Evolutionary conservation across 768 basidiomycete species (phyloP).

Genomic region (Amylocystis lapponica): DNA sequence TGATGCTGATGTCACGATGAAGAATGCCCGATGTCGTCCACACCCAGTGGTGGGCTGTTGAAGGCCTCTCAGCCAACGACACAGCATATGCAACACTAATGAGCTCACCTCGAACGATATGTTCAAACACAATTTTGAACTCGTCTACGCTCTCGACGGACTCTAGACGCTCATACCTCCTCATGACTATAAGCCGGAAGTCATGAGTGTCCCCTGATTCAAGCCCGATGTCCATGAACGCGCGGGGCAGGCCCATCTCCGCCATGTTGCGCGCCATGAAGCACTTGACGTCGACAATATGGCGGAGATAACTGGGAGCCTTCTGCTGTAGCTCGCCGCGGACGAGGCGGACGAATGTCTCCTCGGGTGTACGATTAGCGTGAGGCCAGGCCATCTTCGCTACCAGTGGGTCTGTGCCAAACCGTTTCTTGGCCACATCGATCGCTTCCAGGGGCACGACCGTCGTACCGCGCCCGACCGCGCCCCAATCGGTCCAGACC

Average conservation of each 20-base stretch:
- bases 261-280: conserved; percentile 1
- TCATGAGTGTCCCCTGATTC: conserved; percentile 8
- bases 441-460: background rate
- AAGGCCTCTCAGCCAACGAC: too few species aligned
- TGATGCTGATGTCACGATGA: conserved; percentile 28
- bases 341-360: background rate
- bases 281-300: conserved; percentile 5
- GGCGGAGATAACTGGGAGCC: background rate
- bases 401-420: background rate
- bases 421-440: background rate
- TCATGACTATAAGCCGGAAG: conserved; percentile 15
- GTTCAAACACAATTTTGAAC: conserved; percentile 24
- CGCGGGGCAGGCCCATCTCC: conserved; percentile 10
- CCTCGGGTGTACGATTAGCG: background rate
- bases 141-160: conserved; percentile 16
- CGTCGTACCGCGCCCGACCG: background rate
- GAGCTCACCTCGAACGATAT: conserved; percentile 25
- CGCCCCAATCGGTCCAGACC: background rate
- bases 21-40: conserved; percentile 18
- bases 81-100: background rate
- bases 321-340: background rate
- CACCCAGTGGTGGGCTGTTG: conserved; percentile 25
- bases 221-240: background rate
- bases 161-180: conserved; percentile 18
- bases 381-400: conserved; percentile 8